Base-by-base conservation (phyloP, 2,329 filamentous ascomycete genomes). In the Alternaria burnsii region DNA sequence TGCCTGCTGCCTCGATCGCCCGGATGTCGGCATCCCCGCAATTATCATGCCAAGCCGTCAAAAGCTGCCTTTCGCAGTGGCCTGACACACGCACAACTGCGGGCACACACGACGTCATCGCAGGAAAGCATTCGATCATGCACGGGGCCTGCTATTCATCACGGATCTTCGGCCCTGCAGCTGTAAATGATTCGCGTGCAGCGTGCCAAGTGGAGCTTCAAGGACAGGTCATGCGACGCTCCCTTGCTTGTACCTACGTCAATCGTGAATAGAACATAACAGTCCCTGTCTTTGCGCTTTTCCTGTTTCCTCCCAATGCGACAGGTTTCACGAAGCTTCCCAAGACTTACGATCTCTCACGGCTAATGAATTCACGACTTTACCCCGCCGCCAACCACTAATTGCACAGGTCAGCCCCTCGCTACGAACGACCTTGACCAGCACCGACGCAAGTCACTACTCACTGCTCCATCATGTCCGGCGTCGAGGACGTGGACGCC, bases 401-500 rank as follows among this genome's bases (percentile, higher is more conserved):
- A 51, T 51, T 40, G 47, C 42, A 41, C 12, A 22, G 18, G 18
- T 34, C 28, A 22, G n/a, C 24, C 41, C n/a, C 30, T 43, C 32
- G 47, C 34, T 47, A 28, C 61, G 53, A 48, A 26, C 34, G 26
- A 62, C 44, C 41, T 46, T 52, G 34, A 28, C 36, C 28, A 48
- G 34, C 52, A 18, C 34, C 48, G 24, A 36, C 32, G 36, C 46
- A 42, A 32, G 42, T 41, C 55, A 54, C 41, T 34, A 8, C 36
- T 26, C 30, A 44, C 18, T 26, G 28, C 52, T 32, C 32, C 56
- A 56, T 24, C 57, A 80, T 80, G 78, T 79, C 78, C 20, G 77
- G 76, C 46, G 68, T 82, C 38, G 82, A 83, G 38, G 81, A 82
- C 52, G 75, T 79, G n/a, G 71, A 80, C 26, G 69, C 66, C 14